Conservation (phyloP, 2,329 filamentous ascomycete species). For the Ophiostoma piceae region DNA sequence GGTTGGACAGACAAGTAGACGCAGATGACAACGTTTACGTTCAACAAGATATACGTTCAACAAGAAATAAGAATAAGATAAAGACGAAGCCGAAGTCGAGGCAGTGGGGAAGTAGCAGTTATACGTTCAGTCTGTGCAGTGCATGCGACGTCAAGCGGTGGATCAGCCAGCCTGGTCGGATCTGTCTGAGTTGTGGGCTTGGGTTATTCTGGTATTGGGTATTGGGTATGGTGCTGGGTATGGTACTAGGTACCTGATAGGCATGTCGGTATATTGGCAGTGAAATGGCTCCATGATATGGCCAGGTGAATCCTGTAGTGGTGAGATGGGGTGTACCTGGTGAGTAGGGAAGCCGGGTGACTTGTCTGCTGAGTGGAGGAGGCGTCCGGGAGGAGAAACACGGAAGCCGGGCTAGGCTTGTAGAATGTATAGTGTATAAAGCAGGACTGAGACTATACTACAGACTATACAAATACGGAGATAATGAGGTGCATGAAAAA, state of each 20-base stretch:
- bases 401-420: not conserved
- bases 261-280: not conserved
- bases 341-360: not conserved
- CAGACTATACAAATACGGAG: not conserved
- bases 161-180: conserved; percentile 10
- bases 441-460: not conserved
- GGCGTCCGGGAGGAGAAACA: not conserved
- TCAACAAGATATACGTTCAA: not conserved
- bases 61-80: not conserved
- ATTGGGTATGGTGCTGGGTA: not conserved
- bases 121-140: conserved; percentile 9
- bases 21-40: not conserved
- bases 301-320: conserved; percentile 9
- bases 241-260: not conserved
- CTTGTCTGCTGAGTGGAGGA: not conserved
- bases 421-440: no score
- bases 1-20: not conserved
- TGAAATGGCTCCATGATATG: conserved; percentile 16
- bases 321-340: conserved; percentile 12
- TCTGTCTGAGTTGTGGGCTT: no score
- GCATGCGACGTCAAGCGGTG: conserved; percentile 14
- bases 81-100: not conserved
- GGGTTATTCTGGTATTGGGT: not conserved
- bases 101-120: conserved; percentile 14
- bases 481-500: conserved; percentile 10